Evolutionary conservation across 139 green algal species (phyloP).

Genomic region (Gonium pectorale): DNA sequence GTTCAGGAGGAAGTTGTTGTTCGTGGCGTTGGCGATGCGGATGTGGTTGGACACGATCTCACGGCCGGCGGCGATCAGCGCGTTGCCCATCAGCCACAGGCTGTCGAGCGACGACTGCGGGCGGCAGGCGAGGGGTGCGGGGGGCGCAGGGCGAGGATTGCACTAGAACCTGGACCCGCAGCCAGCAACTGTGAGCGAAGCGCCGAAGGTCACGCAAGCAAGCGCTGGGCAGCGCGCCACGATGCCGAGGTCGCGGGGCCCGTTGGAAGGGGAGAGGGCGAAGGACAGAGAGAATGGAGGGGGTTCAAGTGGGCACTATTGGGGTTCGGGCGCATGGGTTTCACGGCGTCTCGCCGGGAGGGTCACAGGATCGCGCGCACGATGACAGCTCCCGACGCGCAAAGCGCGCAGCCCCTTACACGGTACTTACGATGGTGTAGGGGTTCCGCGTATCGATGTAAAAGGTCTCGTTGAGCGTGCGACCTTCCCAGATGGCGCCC

Average conservation of each 20-base stretch:
- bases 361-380: too few relatives aligned
- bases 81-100: slow-evolving; percentile 48
- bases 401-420: background rate
- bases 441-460: slow-evolving; percentile 42
- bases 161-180: too few relatives aligned
- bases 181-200: too few relatives aligned
- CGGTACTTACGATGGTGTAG: slow-evolving; percentile 20
- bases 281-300: too few relatives aligned
- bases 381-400: too few relatives aligned
- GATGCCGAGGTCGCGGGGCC: too few relatives aligned
- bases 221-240: too few relatives aligned
- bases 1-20: slow-evolving; percentile 42
- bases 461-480: slow-evolving; percentile 30
- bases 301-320: too few relatives aligned
- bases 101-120: slow-evolving; percentile 2
- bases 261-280: too few relatives aligned
- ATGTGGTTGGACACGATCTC: slow-evolving; percentile 45
- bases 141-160: background rate
- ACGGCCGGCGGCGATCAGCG: background rate
- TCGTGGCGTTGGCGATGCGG: slow-evolving; percentile 34
- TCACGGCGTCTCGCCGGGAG: too few relatives aligned
- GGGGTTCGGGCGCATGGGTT: too few relatives aligned
- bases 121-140: background rate
- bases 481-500: slow-evolving; percentile 38
- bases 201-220: too few relatives aligned